Evolutionary conservation across 345 rosid genomes (phyloP).

Genomic region (Pistacia vera): DNA sequence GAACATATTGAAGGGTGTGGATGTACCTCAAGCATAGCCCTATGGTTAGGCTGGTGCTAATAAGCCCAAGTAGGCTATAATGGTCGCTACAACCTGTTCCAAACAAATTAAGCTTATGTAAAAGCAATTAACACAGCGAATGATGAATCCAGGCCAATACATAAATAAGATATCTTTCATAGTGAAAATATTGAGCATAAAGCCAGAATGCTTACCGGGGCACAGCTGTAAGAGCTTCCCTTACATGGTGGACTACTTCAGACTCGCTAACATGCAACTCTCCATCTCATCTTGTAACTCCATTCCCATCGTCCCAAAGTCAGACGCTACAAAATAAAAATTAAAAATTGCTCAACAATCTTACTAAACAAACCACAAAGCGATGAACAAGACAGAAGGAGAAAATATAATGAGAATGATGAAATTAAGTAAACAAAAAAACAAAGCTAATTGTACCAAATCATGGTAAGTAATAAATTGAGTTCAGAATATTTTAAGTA

Average conservation of each 20-base stretch:
- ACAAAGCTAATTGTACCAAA: too few species aligned
- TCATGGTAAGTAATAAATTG: neutral
- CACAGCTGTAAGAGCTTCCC: slow-evolving; percentile 51
- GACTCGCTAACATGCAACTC: slow-evolving; percentile 43
- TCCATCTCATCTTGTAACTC: slow-evolving; percentile 29
- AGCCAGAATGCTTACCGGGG: slow-evolving; percentile 30
- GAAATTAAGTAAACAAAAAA: neutral
- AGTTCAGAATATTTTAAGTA: neutral
- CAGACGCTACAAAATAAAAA: neutral
- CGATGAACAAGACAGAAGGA: too few species aligned
- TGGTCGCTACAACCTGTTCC: slow-evolving; percentile 49
- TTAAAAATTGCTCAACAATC: too few species aligned
- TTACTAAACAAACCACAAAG: too few species aligned
- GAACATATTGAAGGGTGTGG: neutral
- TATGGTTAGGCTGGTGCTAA: slow-evolving; percentile 54
- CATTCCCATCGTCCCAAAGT: slow-evolving; percentile 28
- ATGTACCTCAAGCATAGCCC: slow-evolving; percentile 75
- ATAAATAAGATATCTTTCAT: neutral
- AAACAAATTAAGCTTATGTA: slow-evolving; percentile 1
- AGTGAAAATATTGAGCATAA: neutral
- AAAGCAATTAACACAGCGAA: neutral
- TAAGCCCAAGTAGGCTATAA: slow-evolving; percentile 66
- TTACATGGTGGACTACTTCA: slow-evolving; percentile 48
- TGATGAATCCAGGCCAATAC: neutral
- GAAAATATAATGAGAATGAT: neutral